A percentile compares a stretch with the other conserved stretches of the same genome.
Conservation (phyloP, 228 moss, liverwort and hornwort species). For the Sphagnum magellanicum region DNA sequence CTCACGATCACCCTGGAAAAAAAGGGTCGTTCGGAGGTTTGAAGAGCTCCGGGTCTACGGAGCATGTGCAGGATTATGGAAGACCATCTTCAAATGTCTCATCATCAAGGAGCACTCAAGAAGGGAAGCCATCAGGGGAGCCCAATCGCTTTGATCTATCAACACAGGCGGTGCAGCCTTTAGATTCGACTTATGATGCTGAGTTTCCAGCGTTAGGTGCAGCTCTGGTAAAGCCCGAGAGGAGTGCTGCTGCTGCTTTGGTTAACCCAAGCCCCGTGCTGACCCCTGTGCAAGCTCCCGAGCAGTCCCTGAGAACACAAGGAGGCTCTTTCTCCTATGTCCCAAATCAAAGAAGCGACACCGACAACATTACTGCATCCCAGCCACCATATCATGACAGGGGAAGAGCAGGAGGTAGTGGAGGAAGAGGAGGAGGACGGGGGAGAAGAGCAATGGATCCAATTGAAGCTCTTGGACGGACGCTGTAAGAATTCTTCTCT, state of each 20-base stretch:
- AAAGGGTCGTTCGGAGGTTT: constrained; percentile 36
- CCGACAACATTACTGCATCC: not conserved
- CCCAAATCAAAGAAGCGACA: not conserved
- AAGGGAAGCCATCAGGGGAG: not conserved
- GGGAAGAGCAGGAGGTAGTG: constrained; percentile 9
- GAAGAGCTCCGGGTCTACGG: constrained; percentile 11
- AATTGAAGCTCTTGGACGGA: constrained; percentile 45
- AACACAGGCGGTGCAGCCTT: not conserved
- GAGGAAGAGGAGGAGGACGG: constrained; percentile 8
- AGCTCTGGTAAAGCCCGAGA: not conserved
- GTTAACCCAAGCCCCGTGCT: not conserved
- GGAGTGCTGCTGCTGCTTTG: not conserved
- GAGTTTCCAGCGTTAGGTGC: not conserved
- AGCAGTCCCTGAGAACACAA: constrained; percentile 2
- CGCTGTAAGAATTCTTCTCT: constrained; percentile 27
- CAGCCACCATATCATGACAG: constrained; percentile 9
- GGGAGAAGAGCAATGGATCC: constrained; percentile 19
- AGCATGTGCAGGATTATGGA: not conserved
- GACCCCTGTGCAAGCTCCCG: not conserved
- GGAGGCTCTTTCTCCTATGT: constrained; percentile 6
- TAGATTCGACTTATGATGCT: not conserved
- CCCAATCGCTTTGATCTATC: no score
- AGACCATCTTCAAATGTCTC: not conserved
- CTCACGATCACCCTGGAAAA: not conserved
- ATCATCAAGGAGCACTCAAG: not conserved